Base-by-base conservation (phyloP, 129 eudicot genomes). In the Deinandra increscens region DNA sequence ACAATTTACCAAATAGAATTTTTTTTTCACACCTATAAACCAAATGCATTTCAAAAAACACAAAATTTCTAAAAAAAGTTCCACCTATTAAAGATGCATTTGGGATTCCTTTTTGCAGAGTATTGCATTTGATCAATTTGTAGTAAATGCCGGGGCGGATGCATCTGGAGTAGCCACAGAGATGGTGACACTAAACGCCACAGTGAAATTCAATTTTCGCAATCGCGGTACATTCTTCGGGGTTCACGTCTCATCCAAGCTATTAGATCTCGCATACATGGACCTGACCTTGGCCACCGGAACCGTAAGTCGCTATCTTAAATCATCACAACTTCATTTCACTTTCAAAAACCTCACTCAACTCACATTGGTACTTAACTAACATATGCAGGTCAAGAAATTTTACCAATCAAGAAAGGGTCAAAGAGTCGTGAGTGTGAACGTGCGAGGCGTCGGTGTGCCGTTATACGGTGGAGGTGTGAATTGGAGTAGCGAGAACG, bases 181-280 rank as follows among this genome's bases (percentile, higher is more conserved):
- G 22, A 88, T 92, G 98, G 91, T 81, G 56, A 65, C 89, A 8
- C 36, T 88, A 75, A 92, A 92, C 74, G 72, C 90, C 9, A 88
- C 98, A 6, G 63, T 88, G 46, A 92, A 82, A 64, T 44, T 86
- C 31, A 59, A 69, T 23, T 88, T 86, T 9, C 83, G 84, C n/a
- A 92, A 92, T 43, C 84, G 59, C 2, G 96, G 90, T 15, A 84
- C 96, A 14, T 88, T 92, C 61, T 92, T 92, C 34, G 98, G 98
- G 2, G 89, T 86, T n/a, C 98, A 92, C 55, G 98, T 92, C 7
- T 76, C 91, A 55, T 82, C 98, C 13, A 78, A 96, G 3, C 84
- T 84, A 5, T 29, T 92, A 38, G 88, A 84, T 76, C 88, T 92
- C 23, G 71, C 95, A 5, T 92, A 80, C 58, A 59, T 85, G 4